These are phyloP conservation scores for Eustoma russellianum DNA, from an alignment of 257 asterid species.

Conservation along the genomic window DNA sequence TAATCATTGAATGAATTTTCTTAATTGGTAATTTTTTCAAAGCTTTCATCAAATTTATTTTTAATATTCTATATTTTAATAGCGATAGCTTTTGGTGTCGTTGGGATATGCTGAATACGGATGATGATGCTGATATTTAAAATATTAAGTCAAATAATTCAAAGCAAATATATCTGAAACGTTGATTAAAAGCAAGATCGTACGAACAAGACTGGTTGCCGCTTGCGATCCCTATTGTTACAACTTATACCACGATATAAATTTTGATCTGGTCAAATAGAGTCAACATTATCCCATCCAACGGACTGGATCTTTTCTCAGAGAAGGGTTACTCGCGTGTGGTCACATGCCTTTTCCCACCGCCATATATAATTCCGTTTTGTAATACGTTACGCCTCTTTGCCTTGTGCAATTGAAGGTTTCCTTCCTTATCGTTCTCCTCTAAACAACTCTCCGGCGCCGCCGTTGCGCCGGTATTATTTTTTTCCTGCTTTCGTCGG, in stretches of 20 bases:
- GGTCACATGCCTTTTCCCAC: background rate
- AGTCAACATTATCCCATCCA: conserved; percentile 19
- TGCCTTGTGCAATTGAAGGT: conserved; percentile 18
- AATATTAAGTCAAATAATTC: no score
- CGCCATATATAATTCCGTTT: background rate
- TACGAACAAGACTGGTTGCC: background rate
- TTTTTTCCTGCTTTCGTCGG: conserved; percentile 20
- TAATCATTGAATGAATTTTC: no score
- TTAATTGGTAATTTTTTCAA: no score
- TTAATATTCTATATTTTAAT: no score
- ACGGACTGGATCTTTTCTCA: conserved; percentile 23
- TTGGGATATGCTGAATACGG: no score
- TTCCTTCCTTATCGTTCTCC: conserved; percentile 8
- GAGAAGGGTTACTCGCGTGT: conserved; percentile 6
- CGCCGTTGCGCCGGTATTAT: conserved; percentile 44
- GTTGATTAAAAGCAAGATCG: no score
- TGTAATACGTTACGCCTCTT: background rate
- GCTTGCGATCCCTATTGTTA: background rate
- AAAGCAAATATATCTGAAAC: no score
- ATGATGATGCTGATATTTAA: no score
- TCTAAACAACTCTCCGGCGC: conserved; percentile 20
- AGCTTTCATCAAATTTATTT: no score
- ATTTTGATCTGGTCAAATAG: conserved; percentile 16
- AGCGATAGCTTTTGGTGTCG: no score
- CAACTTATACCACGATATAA: background rate